Base-by-base conservation (phyloP, 768 basidiomycete species). In the Trametes meyenii region DNA sequence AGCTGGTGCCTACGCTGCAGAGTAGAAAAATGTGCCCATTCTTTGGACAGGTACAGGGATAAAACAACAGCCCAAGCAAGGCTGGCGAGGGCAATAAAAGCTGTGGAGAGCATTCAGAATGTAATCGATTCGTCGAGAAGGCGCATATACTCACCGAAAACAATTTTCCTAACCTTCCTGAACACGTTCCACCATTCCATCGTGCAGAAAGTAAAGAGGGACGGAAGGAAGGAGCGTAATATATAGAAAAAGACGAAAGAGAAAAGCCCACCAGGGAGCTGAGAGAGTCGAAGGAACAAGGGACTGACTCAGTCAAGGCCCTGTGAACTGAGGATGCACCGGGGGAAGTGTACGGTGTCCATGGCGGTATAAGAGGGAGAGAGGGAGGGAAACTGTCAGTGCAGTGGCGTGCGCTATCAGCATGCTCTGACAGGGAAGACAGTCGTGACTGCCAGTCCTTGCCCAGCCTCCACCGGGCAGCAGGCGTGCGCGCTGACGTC, bases 291-390 rank as follows among this genome's bases (percentile, higher is more conserved):
- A 67, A 67, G 40, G 60, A 62, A 65, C 53, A 53, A 45, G 66
- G 63, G 68, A 68, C 68, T 69, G 71, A 70, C 71, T 67, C 67
- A 67, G 67, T 70, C 71, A 69, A 69, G 54, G 62, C 68, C 71
- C 65, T 58, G 50, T 38, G 66, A 69, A 67, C 60, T 59, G 62
- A 66, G 57, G 59, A 42, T 29, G 57, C 33, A 19, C 48, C 50
- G 61, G 46, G 39, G 50, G 49, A 35, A 2, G 26, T 60, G 3
- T 26, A 33, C 12, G 19, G 42, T 55, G 35, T 33, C n/a, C 54
- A 46, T 46, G 26, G 33, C 17, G 46, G 61, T 66, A 63, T 66
- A 58, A 61, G 55, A 66, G 60, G 54, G 39, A 40, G 14, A 24
- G 19, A 23, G 43, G 57, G 57, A 40, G 57, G 52, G 51, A 58